A percentile compares a stretch with the other conserved stretches of the same genome.
phyloP scores from a whole-genome alignment of 257 asterid species.

The Capsicum baccatum region DNA sequence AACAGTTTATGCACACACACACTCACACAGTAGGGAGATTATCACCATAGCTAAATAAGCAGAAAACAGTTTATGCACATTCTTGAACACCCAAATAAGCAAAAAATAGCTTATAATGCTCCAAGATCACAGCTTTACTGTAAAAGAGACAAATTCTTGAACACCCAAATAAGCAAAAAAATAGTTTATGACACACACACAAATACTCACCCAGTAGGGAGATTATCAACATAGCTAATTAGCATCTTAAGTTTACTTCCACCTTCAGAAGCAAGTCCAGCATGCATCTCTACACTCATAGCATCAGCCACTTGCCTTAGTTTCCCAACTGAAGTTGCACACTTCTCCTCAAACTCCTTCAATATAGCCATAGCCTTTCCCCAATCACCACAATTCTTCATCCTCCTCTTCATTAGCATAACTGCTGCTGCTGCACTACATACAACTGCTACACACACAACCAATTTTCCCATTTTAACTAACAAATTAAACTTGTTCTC shows the following conservation, averaged over 20 bases:
- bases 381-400: constrained; percentile 69
- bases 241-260: constrained; percentile 95
- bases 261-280: constrained; percentile 90
- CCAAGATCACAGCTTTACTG: background rate
- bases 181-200: background rate
- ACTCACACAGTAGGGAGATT: constrained; percentile 73
- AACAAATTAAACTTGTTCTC: background rate
- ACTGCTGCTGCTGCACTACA: constrained; percentile 69
- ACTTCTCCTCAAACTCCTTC: constrained; percentile 74
- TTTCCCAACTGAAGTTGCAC: constrained; percentile 69
- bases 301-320: constrained; percentile 88
- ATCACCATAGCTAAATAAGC: no score
- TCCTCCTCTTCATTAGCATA: constrained; percentile 56
- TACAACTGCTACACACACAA: constrained; percentile 60
- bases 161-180: background rate
- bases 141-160: background rate
- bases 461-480: constrained; percentile 63
- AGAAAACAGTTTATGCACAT: background rate
- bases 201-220: constrained; percentile 73
- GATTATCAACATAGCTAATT: constrained; percentile 78
- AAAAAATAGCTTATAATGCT: background rate
- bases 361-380: constrained; percentile 61
- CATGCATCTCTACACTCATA: constrained; percentile 89
- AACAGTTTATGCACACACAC: background rate
- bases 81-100: background rate